Conservation (phyloP, 768 basidiomycete genomes). For the Pleurotus salmoneostramineus region DNA sequence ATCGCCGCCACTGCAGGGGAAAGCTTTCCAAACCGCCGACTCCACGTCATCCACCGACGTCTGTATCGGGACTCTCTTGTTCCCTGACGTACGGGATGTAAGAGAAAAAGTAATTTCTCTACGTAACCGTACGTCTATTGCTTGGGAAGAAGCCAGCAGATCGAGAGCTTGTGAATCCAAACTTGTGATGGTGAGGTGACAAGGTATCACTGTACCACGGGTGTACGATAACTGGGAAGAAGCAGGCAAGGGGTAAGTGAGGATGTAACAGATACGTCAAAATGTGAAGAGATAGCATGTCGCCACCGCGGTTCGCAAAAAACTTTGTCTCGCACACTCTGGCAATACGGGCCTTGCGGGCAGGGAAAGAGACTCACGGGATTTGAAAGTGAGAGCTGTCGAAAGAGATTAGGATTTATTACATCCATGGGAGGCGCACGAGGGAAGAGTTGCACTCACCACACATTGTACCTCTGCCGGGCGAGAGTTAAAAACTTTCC, state of each 20-base stretch:
- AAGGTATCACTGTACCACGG: conserved; percentile 45
- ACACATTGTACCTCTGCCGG: background rate
- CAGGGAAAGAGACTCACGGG: background rate
- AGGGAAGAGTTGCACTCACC: background rate
- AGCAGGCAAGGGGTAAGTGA: background rate
- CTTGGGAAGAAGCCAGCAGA: conserved; percentile 35
- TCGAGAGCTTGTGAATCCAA: conserved; percentile 34
- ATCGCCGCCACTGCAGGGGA: background rate
- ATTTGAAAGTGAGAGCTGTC: background rate
- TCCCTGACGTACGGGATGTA: background rate
- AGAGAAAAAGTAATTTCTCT: background rate
- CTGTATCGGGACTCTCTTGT: conserved; percentile 14
- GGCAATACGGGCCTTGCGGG: background rate
- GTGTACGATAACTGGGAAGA: conserved; percentile 38
- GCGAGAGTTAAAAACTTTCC: background rate
- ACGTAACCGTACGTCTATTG: conserved; percentile 31
- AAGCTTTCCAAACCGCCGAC: conserved; percentile 27
- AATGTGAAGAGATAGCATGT: background rate
- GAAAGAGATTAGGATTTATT: background rate
- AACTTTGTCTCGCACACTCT: background rate
- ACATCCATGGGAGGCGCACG: background rate
- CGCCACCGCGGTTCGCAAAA: background rate
- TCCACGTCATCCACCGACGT: conserved; percentile 24
- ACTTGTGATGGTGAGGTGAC: conserved; percentile 37
- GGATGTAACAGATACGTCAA: background rate